These are phyloP conservation scores for Schrenkiella parvula DNA, from an alignment of 345 rosid genomes.

Conservation along the genomic window DNA sequence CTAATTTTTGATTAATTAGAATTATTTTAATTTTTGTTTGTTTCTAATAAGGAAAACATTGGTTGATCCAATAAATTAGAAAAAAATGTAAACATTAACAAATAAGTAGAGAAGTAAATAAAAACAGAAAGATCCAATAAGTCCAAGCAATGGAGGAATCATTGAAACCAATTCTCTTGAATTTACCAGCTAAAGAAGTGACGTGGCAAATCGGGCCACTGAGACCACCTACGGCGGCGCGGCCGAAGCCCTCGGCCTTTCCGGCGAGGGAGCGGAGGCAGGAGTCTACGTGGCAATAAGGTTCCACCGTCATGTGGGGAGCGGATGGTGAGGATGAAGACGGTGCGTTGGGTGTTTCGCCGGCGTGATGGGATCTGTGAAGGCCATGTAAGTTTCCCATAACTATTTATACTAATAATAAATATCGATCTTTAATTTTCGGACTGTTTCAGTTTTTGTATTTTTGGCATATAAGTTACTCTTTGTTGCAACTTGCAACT, in stretches of 20 bases:
- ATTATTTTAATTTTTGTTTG: neutral
- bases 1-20: neutral
- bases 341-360: neutral
- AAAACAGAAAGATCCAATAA: neutral
- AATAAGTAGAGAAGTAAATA: neutral
- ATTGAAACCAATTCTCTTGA: neutral
- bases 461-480: slow-evolving; percentile 12
- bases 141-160: neutral
- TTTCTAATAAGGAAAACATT: neutral
- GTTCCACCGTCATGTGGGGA: slow-evolving; percentile 34
- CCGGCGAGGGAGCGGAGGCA: slow-evolving; percentile 74
- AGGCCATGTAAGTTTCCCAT: slow-evolving; percentile 52
- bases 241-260: slow-evolving; percentile 90
- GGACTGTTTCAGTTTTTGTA: slow-evolving; percentile 26
- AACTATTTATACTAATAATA: neutral
- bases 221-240: slow-evolving; percentile 77
- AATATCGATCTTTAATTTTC: slow-evolving; percentile 10
- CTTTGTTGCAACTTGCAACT: slow-evolving; percentile 35
- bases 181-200: slow-evolving; percentile 63
- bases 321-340: neutral
- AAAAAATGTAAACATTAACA: neutral
- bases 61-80: neutral
- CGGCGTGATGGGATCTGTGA: slow-evolving; percentile 36
- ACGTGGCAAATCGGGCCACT: slow-evolving; percentile 62
- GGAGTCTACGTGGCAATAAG: slow-evolving; percentile 66